These are phyloP conservation scores for Umbelopsis sp. DNA, from an alignment of 192 early-diverging fungal species.

Conservation along the genomic window DNA sequence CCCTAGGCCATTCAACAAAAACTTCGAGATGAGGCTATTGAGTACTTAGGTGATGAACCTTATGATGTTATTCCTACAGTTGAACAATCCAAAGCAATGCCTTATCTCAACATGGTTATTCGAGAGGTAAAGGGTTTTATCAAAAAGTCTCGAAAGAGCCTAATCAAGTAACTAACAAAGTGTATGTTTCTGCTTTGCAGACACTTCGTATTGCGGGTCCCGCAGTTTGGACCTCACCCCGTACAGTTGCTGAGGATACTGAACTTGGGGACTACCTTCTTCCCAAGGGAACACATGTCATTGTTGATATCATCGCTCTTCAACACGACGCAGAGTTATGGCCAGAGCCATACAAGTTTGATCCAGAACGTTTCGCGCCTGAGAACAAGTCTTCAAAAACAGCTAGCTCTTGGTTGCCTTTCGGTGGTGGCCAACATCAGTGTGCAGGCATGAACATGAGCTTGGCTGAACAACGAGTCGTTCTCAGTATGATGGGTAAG, in stretches of 20 bases:
- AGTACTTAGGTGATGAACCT: conserved; percentile 51
- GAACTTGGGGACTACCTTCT: conserved; percentile 15
- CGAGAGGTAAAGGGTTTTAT: conserved; percentile 39
- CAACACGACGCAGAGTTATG: conserved; percentile 15
- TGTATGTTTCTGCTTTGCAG: neutral
- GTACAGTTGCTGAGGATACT: conserved; percentile 31
- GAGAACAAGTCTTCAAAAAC: conserved; percentile 28
- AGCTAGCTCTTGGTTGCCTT: conserved; percentile 27
- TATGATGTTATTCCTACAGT: conserved; percentile 52
- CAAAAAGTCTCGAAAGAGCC: neutral
- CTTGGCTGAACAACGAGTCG: conserved; percentile 15
- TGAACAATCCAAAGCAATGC: conserved; percentile 55
- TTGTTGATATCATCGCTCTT: conserved; percentile 48
- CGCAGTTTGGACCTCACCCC: conserved; percentile 14
- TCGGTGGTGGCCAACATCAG: conserved; percentile 21
- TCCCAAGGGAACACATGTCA: conserved; percentile 45
- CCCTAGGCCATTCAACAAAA: conserved; percentile 49
- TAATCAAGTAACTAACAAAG: neutral
- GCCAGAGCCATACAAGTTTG: conserved; percentile 21
- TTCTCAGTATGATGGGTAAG: conserved; percentile 21
- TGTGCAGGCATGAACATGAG: conserved; percentile 20
- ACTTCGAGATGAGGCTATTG: conserved; percentile 53
- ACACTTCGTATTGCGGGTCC: conserved; percentile 14
- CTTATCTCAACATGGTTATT: conserved; percentile 54
- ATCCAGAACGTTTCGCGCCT: conserved; percentile 23